These are phyloP conservation scores for Baudoinia panamericana DNA, from an alignment of 495 filamentous ascomycete species.

Conservation along the genomic window DNA sequence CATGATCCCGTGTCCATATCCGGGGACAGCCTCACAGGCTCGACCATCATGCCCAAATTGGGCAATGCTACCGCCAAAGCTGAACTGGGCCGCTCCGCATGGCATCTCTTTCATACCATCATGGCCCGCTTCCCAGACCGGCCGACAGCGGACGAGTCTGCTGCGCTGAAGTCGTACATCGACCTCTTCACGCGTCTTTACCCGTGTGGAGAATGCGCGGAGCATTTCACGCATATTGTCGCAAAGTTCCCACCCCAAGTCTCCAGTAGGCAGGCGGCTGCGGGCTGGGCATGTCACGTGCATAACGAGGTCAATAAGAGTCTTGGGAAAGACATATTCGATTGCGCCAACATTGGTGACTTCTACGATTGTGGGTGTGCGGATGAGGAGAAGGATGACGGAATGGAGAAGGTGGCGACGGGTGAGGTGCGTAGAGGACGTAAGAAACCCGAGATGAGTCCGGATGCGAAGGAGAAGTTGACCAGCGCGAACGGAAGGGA, in stretches of 20 bases:
- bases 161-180: slow-evolving; percentile 72
- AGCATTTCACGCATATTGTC: slow-evolving; percentile 38
- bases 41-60: slow-evolving; percentile 73
- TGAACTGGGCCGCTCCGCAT: slow-evolving; percentile 75
- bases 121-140: slow-evolving; percentile 85
- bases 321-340: slow-evolving; percentile 67
- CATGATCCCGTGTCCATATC: too few relatives aligned
- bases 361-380: slow-evolving; percentile 94
- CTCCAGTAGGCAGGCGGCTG: slow-evolving; percentile 64
- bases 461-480: slow-evolving; percentile 15
- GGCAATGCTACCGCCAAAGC: slow-evolving; percentile 89
- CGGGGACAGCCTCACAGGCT: slow-evolving; percentile 54
- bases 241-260: slow-evolving; percentile 83
- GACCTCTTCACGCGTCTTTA: slow-evolving; percentile 85
- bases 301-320: slow-evolving; percentile 91
- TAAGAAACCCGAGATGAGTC: slow-evolving; percentile 19
- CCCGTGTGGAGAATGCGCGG: slow-evolving; percentile 46
- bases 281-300: slow-evolving; percentile 85
- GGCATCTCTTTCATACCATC: slow-evolving; percentile 91
- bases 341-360: slow-evolving; percentile 79
- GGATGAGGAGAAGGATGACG: slow-evolving; percentile 44
- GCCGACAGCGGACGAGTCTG: slow-evolving; percentile 68
- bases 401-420: not conserved
- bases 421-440: slow-evolving; percentile 2
- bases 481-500: slow-evolving; percentile 10